Evolutionary conservation across 257 asterid species (phyloP).

Genomic region (Solanum clarkiae): DNA sequence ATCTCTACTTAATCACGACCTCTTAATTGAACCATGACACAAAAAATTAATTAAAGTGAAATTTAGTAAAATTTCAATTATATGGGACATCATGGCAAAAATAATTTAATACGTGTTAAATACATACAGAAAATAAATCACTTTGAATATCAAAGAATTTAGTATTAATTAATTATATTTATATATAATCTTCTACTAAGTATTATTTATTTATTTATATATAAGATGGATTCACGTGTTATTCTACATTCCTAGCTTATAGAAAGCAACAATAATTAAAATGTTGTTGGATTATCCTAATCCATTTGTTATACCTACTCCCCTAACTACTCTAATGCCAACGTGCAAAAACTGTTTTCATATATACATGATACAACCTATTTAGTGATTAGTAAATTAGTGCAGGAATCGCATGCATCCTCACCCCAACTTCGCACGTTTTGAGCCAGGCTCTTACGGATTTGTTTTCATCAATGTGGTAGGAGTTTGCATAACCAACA

Average conservation of each 20-base stretch:
- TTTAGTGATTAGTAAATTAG: not conserved
- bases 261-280: not conserved
- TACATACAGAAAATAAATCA: not conserved
- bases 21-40: not conserved
- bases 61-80: too few relatives aligned
- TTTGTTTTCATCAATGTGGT: too few relatives aligned
- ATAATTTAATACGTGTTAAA: not conserved
- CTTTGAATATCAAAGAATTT: not conserved
- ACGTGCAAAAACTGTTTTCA: not conserved
- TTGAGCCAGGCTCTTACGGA: too few relatives aligned
- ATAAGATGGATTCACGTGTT: not conserved
- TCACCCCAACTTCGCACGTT: too few relatives aligned
- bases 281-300: not conserved
- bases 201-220: not conserved
- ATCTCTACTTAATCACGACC: not conserved
- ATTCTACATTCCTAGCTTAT: not conserved
- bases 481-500: too few relatives aligned
- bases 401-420: too few relatives aligned
- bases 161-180: not conserved
- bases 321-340: not conserved
- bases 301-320: not conserved
- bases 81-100: not conserved
- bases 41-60: too few relatives aligned
- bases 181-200: not conserved
- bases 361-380: not conserved